Conservation (phyloP, 805 yeast species). For the Lipomyces orientalis region DNA sequence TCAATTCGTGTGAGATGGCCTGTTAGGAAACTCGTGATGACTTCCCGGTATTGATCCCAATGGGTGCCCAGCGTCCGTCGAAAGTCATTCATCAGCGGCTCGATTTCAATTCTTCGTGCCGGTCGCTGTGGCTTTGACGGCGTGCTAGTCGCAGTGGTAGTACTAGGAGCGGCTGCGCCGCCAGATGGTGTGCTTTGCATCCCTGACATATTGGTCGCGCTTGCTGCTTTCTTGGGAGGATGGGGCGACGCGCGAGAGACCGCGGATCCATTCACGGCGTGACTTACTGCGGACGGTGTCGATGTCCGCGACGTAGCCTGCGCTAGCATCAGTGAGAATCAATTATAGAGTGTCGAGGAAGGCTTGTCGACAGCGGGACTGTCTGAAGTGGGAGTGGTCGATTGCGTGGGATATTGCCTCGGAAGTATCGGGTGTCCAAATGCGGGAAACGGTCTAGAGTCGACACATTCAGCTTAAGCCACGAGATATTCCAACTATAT, state of each 20-base stretch:
- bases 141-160: constrained; percentile 14
- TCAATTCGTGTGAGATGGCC: constrained; percentile 74
- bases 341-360: neutral
- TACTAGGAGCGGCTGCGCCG: neutral
- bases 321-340: constrained; percentile 3
- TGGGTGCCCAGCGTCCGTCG: constrained; percentile 73
- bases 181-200: neutral
- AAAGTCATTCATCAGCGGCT: constrained; percentile 69
- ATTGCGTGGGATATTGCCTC: neutral
- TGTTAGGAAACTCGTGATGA: constrained; percentile 70
- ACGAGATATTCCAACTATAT: neutral
- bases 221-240: constrained; percentile 14
- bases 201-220: neutral
- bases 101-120: constrained; percentile 61
- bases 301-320: constrained; percentile 6
- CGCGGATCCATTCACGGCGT: constrained; percentile 15
- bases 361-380: neutral
- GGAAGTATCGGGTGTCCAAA: neutral
- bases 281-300: constrained; percentile 1
- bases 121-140: constrained; percentile 39
- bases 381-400: neutral
- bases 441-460: neutral
- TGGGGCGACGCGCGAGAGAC: constrained; percentile 34
- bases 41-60: constrained; percentile 87
- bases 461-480: neutral